Evolutionary conservation across 305 asterid genomes (phyloP).

Genomic region (Fraxinus dipetala): DNA sequence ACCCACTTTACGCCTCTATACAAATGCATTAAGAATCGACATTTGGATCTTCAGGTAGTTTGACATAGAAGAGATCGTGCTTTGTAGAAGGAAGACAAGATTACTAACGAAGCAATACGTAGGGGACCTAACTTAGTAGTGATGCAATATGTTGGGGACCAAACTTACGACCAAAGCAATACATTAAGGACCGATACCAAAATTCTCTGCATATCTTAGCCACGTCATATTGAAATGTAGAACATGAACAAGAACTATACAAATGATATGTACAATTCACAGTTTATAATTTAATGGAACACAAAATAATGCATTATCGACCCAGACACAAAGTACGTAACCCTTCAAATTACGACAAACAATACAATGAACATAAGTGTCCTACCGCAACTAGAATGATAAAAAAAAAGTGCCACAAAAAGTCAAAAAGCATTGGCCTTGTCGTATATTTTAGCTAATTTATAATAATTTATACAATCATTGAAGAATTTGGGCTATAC

Average conservation of each 20-base stretch:
- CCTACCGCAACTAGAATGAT: constrained; percentile 8
- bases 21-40: neutral
- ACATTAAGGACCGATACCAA: neutral
- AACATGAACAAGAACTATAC: neutral
- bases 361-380: neutral
- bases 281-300: neutral
- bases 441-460: neutral
- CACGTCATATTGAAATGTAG: neutral
- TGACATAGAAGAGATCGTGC: constrained; percentile 6
- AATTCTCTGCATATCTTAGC: neutral
- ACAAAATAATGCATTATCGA: neutral
- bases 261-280: neutral
- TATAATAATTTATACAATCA: neutral
- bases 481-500: neutral
- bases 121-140: neutral
- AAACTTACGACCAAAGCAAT: neutral
- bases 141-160: neutral
- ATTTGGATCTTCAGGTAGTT: neutral
- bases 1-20: neutral
- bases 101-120: neutral
- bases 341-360: neutral
- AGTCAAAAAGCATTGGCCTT: constrained; percentile 20
- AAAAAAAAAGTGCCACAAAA: neutral
- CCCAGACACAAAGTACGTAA: neutral
- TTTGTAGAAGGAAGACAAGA: constrained; percentile 18